phyloP scores from a whole-genome alignment of 192 early-diverging fungal species.

The Coemansia sp. region DNA sequence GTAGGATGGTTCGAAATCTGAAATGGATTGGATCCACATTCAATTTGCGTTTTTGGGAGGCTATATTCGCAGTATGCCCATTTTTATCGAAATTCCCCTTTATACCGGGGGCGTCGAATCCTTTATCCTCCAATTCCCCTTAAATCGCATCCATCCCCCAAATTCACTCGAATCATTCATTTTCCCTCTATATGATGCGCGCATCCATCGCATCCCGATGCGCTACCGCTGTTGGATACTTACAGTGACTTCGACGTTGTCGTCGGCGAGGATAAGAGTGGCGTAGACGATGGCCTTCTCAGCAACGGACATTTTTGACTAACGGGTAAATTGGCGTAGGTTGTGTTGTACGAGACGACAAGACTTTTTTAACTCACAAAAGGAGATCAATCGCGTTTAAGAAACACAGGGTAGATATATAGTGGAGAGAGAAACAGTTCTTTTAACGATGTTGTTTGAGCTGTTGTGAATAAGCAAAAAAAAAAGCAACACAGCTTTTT shows the following conservation, averaged over 20 bases:
- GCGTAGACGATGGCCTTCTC: slow-evolving; percentile 95
- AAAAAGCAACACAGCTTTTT: too few species aligned
- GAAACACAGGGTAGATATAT: slow-evolving; percentile 18
- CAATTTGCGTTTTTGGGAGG: too few species aligned
- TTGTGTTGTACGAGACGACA: slow-evolving; percentile 43
- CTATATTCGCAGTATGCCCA: too few species aligned
- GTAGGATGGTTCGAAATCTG: too few species aligned
- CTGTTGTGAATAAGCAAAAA: neutral
- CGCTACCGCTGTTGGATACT: slow-evolving; percentile 44
- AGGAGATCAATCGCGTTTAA: slow-evolving; percentile 49
- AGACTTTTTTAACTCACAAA: slow-evolving; percentile 46
- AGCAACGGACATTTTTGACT: slow-evolving; percentile 57
- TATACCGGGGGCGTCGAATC: too few species aligned
- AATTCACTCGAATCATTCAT: neutral
- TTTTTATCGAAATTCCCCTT: too few species aligned
- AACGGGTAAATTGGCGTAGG: slow-evolving; percentile 5
- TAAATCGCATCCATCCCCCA: slow-evolving; percentile 8
- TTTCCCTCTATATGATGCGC: slow-evolving; percentile 5
- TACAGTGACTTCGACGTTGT: slow-evolving; percentile 95
- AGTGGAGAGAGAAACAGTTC: slow-evolving; percentile 12
- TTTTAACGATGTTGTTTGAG: neutral
- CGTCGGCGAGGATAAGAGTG: slow-evolving; percentile 97
- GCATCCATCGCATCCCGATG: slow-evolving; percentile 19
- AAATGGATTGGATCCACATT: too few species aligned
- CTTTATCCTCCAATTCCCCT: neutral